Percentiles rank a stretch among this genome's conserved stretches.
These are phyloP conservation scores for Ascochyta rabiei DNA, from an alignment of 2,329 filamentous ascomycete species.

Conservation along the genomic window DNA sequence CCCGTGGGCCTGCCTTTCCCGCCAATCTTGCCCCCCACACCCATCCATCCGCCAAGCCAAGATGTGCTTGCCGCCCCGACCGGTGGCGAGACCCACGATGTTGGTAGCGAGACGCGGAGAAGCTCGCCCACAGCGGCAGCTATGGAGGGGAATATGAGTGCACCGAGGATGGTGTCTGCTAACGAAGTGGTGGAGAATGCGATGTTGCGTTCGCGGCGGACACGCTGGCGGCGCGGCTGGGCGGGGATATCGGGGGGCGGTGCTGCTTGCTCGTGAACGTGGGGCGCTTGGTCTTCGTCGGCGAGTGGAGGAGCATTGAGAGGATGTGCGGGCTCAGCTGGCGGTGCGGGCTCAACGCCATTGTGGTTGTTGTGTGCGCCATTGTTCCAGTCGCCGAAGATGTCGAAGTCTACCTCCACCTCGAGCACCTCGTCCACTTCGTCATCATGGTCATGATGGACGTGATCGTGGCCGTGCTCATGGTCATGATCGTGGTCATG, in stretches of 20 bases:
- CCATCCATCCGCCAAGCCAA: constrained; percentile 31
- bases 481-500: constrained; percentile 22
- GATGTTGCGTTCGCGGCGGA: constrained; percentile 55
- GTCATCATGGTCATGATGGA: constrained; percentile 30
- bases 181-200: constrained; percentile 61
- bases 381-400: constrained; percentile 55
- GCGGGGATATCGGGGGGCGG: constrained; percentile 38
- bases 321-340: constrained; percentile 31
- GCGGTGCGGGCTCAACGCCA: constrained; percentile 21
- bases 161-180: constrained; percentile 67
- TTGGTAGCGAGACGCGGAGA: constrained; percentile 71
- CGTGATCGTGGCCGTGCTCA: constrained; percentile 22
- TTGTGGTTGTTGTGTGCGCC: constrained; percentile 45
- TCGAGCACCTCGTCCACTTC: constrained; percentile 58
- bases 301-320: constrained; percentile 44
- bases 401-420: constrained; percentile 44
- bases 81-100: constrained; percentile 64
- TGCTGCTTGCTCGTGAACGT: constrained; percentile 24
- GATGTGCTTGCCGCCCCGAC: constrained; percentile 22
- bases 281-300: constrained; percentile 23
- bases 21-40: constrained; percentile 16
- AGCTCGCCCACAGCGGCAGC: constrained; percentile 79
- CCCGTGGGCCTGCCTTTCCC: constrained; percentile 58
- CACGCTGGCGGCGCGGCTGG: constrained; percentile 31
- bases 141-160: constrained; percentile 80